These are phyloP conservation scores for Backusella mclennaniae DNA, from an alignment of 192 early-diverging fungal species.

Conservation along the genomic window DNA sequence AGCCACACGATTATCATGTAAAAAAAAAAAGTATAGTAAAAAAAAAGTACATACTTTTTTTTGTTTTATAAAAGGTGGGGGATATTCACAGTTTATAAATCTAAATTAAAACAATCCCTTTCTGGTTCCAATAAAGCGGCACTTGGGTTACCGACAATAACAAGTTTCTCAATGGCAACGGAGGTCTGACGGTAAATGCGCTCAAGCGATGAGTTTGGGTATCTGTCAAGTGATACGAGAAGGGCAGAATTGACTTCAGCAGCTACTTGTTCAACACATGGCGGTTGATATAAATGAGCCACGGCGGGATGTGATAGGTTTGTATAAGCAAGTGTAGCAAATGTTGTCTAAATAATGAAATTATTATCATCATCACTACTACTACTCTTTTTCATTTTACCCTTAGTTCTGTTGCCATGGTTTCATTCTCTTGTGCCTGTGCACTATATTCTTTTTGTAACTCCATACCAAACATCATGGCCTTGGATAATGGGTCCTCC, in stretches of 20 bases:
- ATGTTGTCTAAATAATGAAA: not conserved
- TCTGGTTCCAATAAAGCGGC: constrained; percentile 41
- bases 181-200: constrained; percentile 39
- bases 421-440: not conserved
- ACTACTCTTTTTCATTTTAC: not conserved
- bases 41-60: too few relatives aligned
- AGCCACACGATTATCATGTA: too few relatives aligned
- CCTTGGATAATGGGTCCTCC: constrained; percentile 12
- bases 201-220: constrained; percentile 37
- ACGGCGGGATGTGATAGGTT: not conserved
- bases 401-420: not conserved
- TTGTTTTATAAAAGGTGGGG: not conserved
- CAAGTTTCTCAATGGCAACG: constrained; percentile 33
- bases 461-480: constrained; percentile 48
- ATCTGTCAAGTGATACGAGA: constrained; percentile 16
- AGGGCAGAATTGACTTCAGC: constrained; percentile 67
- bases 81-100: not conserved
- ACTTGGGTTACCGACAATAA: constrained; percentile 31
- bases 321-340: constrained; percentile 1
- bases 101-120: constrained; percentile 8
- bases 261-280: constrained; percentile 55
- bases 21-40: too few relatives aligned
- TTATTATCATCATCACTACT: not conserved
- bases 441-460: constrained; percentile 45
- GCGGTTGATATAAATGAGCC: constrained; percentile 4